Evolutionary conservation across 345 rosid species (phyloP).

Genomic region (Microthlaspi erraticum): DNA sequence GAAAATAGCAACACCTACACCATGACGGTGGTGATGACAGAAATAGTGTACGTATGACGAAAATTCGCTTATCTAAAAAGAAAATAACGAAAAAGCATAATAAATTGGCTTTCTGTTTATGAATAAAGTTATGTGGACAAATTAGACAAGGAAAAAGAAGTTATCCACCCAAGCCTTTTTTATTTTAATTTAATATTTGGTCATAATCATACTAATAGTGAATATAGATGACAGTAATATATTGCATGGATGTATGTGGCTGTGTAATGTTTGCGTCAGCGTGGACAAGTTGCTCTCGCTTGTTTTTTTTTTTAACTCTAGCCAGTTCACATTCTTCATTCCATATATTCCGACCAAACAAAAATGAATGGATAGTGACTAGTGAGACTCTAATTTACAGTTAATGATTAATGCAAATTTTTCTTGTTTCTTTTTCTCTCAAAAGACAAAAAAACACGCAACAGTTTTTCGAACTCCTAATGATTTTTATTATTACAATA

Average conservation of each 20-base stretch:
- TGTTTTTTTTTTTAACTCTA: slow-evolving; percentile 4
- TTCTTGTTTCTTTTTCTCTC: background rate
- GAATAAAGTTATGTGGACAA: background rate
- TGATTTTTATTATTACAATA: slow-evolving; percentile 23
- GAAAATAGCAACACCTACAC: background rate
- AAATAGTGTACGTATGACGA: background rate
- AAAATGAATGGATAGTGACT: background rate
- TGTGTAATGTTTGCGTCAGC: slow-evolving; percentile 36
- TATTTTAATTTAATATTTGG: background rate
- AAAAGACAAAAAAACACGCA: slow-evolving; percentile 1
- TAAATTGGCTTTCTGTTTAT: background rate
- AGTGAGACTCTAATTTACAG: slow-evolving; percentile 14
- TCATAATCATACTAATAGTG: slow-evolving; percentile 6
- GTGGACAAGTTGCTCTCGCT: slow-evolving; percentile 25
- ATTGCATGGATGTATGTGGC: slow-evolving; percentile 19
- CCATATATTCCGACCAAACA: slow-evolving; percentile 26
- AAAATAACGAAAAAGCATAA: background rate
- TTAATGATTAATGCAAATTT: background rate
- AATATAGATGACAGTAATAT: slow-evolving; percentile 11
- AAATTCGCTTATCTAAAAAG: background rate
- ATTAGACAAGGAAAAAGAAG: background rate
- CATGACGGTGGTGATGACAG: background rate
- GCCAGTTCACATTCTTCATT: slow-evolving; percentile 4
- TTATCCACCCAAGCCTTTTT: background rate
- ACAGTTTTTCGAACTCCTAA: slow-evolving; percentile 16